phyloP scores from a whole-genome alignment of 345 rosid genomes.

The Corchorus capsularis region DNA sequence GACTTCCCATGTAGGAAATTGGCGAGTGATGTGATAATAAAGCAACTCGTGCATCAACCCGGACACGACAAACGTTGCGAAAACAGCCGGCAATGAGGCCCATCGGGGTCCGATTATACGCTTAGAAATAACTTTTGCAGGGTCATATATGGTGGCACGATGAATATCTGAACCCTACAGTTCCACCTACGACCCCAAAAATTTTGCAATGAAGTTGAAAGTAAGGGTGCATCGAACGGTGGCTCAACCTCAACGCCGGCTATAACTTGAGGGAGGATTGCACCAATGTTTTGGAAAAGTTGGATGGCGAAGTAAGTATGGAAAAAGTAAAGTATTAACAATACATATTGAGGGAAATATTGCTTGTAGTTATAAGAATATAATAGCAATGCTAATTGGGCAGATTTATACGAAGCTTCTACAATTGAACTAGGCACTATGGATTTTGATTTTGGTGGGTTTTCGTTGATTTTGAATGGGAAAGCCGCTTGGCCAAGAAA shows the following conservation, averaged over 20 bases:
- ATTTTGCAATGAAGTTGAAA: conserved; percentile 69
- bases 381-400: conserved; percentile 33
- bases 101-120: conserved; percentile 20
- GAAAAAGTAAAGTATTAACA: conserved; percentile 38
- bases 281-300: conserved; percentile 31
- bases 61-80: conserved; percentile 52
- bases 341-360: no score
- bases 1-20: conserved; percentile 70
- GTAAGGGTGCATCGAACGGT: conserved; percentile 58
- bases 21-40: conserved; percentile 39
- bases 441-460: background rate
- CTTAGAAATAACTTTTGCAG: conserved; percentile 27
- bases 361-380: background rate
- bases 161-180: conserved; percentile 52
- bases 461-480: conserved; percentile 46
- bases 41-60: conserved; percentile 64
- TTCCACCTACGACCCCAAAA: conserved; percentile 85
- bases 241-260: conserved; percentile 57
- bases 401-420: conserved; percentile 29
- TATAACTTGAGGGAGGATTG: conserved; percentile 40
- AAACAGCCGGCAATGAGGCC: conserved; percentile 35
- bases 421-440: background rate
- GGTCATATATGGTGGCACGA: conserved; percentile 48
- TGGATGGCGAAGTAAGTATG: conserved; percentile 46
- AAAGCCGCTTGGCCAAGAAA: conserved; percentile 55